phyloP scores from a whole-genome alignment of 2,329 filamentous ascomycete genomes.

The Diaporthe australafricana region DNA sequence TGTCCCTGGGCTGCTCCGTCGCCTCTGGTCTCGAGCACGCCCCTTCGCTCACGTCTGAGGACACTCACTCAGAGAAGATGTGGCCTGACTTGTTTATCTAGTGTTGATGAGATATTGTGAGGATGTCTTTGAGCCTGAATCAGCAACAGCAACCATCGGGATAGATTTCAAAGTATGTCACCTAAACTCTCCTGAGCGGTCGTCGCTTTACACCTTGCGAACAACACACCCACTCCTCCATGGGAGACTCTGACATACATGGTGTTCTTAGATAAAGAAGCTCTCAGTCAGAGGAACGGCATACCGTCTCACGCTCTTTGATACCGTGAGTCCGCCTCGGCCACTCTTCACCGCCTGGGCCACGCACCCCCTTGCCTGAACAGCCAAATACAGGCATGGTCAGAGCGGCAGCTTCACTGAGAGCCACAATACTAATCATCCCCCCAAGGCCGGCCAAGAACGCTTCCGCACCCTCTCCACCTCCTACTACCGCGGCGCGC shows the following conservation, averaged over 20 bases:
- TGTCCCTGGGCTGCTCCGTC: neutral
- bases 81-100: constrained; percentile 39
- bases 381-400: neutral
- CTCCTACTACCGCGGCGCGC: constrained; percentile 62
- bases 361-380: neutral
- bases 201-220: neutral
- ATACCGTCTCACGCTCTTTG: constrained; percentile 65
- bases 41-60: neutral
- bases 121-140: constrained; percentile 67
- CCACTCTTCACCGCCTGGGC: neutral
- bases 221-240: neutral
- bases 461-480: constrained; percentile 62
- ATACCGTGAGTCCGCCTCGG: constrained; percentile 53
- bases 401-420: neutral
- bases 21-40: neutral
- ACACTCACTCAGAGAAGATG: neutral
- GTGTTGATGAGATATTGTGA: constrained; percentile 67
- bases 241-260: constrained; percentile 7
- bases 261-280: constrained; percentile 58
- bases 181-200: neutral
- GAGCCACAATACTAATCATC: neutral
- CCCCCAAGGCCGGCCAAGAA: constrained; percentile 56
- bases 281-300: constrained; percentile 63
- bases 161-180: constrained; percentile 65
- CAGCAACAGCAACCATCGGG: constrained; percentile 65